Percentiles rank a stretch among this genome's conserved stretches.
Evolutionary conservation across 2,329 filamentous ascomycete species (phyloP).

Genomic region (Orbilia blumenaviensis): DNA sequence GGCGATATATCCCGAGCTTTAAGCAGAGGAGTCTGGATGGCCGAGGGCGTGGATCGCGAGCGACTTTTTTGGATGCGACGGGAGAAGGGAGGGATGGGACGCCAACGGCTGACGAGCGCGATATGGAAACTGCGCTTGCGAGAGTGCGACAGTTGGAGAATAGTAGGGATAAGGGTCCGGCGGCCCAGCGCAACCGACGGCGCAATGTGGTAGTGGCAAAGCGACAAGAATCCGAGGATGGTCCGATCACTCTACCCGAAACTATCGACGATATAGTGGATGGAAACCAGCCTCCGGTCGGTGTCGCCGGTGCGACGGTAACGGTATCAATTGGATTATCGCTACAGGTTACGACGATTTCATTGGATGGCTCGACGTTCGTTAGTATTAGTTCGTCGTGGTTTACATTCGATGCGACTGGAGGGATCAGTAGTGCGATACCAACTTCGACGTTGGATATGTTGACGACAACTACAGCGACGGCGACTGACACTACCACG

Average conservation of each 20-base stretch:
- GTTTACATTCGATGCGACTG: constrained; percentile 46
- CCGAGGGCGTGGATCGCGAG: constrained; percentile 5
- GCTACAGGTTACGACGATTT: constrained; percentile 35
- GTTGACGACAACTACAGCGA: background rate
- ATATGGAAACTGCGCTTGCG: constrained; percentile 30
- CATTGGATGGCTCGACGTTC: constrained; percentile 34
- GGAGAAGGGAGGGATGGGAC: constrained; percentile 21
- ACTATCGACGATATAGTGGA: constrained; percentile 6
- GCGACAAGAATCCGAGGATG: constrained; percentile 10
- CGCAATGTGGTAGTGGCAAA: constrained; percentile 14
- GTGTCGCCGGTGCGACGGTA: constrained; percentile 26
- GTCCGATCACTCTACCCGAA: constrained; percentile 10
- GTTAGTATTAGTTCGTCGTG: constrained; percentile 35
- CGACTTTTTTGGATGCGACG: constrained; percentile 35
- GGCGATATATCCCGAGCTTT: constrained; percentile 53
- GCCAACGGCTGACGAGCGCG: constrained; percentile 15
- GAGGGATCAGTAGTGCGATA: constrained; percentile 11
- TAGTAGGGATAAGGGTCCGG: background rate
- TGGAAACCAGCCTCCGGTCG: constrained; percentile 1
- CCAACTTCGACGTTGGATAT: constrained; percentile 4
- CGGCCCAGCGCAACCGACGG: constrained; percentile 10
- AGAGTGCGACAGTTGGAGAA: constrained; percentile 37
- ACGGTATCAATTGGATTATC: constrained; percentile 49
- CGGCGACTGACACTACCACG: background rate
- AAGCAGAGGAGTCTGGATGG: constrained; percentile 45